A percentile compares a stretch with the other conserved stretches of the same genome.
Evolutionary conservation across 345 rosid genomes (phyloP).

Genomic region (Hirschfeldia incana): DNA sequence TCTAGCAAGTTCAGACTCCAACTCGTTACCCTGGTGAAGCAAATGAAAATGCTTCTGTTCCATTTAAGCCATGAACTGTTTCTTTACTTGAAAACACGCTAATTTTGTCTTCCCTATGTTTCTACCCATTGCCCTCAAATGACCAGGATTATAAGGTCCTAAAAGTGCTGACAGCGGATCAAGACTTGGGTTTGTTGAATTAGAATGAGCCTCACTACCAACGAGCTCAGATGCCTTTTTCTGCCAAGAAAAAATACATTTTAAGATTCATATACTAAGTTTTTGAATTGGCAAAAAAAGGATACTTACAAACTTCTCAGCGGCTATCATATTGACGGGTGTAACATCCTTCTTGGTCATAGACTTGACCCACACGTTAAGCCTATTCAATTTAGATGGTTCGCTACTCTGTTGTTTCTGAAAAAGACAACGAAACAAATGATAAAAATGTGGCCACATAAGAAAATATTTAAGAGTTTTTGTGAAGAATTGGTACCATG

Average conservation of each 20-base stretch:
- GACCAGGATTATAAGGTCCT: conserved; percentile 4
- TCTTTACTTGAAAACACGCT: not conserved
- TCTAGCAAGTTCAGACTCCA: not conserved
- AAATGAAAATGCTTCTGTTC: not conserved
- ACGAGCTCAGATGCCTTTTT: not conserved
- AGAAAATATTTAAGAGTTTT: not conserved
- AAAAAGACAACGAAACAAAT: not conserved
- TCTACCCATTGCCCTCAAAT: not conserved
- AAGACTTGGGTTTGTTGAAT: not conserved
- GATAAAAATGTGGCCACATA: not conserved
- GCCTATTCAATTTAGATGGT: not conserved
- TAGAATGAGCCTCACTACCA: not conserved
- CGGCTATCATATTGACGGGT: not conserved
- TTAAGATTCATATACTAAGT: no score
- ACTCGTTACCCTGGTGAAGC: not conserved
- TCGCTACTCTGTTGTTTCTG: not conserved
- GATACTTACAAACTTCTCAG: not conserved
- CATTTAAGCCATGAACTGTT: not conserved
- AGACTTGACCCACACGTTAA: not conserved
- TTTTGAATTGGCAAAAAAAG: not conserved
- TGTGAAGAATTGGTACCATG: not conserved
- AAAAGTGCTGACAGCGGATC: not conserved
- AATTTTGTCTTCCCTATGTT: not conserved
- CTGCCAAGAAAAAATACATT: not conserved
- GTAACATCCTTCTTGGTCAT: not conserved